Conservation (phyloP, 345 rosid genomes). For the Viola odorata region DNA sequence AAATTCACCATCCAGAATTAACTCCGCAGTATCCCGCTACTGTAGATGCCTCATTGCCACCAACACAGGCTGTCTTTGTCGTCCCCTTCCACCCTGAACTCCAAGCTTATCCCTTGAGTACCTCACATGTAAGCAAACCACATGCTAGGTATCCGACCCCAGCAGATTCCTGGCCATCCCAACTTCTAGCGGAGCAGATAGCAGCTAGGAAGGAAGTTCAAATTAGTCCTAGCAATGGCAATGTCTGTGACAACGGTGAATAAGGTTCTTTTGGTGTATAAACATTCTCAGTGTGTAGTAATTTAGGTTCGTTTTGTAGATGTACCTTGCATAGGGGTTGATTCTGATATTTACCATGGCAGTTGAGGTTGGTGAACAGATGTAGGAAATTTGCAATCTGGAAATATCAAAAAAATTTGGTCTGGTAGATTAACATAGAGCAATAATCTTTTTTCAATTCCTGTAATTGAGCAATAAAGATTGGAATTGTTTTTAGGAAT, state of each 20-base stretch:
- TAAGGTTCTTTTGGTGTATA: neutral
- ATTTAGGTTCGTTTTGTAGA: too few relatives aligned
- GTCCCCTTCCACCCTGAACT: slow-evolving; percentile 54
- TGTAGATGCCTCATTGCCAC: slow-evolving; percentile 39
- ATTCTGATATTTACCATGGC: too few relatives aligned
- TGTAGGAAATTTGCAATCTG: neutral
- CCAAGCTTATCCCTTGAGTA: slow-evolving; percentile 29
- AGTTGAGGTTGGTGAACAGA: too few relatives aligned
- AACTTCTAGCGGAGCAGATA: slow-evolving; percentile 43
- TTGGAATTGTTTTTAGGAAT: too few relatives aligned
- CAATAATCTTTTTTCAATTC: too few relatives aligned
- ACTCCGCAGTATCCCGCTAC: slow-evolving; percentile 22
- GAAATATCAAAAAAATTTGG: too few relatives aligned
- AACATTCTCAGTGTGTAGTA: too few relatives aligned
- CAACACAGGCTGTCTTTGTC: slow-evolving; percentile 50
- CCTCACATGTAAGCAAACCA: slow-evolving; percentile 65
- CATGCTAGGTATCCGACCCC: slow-evolving; percentile 78
- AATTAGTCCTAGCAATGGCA: slow-evolving; percentile 4
- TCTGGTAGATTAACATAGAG: too few relatives aligned
- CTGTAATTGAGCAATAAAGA: too few relatives aligned
- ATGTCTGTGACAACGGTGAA: neutral
- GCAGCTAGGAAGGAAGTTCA: slow-evolving; percentile 13
- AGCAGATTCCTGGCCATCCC: slow-evolving; percentile 77
- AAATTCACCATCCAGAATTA: slow-evolving; percentile 38
- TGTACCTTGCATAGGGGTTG: too few relatives aligned